Evolutionary conservation across 371 early-diverging fungal genomes (phyloP), one percentile per base, ranked within the genome.

Genomic region (Synchytrium microbalum): DNA sequence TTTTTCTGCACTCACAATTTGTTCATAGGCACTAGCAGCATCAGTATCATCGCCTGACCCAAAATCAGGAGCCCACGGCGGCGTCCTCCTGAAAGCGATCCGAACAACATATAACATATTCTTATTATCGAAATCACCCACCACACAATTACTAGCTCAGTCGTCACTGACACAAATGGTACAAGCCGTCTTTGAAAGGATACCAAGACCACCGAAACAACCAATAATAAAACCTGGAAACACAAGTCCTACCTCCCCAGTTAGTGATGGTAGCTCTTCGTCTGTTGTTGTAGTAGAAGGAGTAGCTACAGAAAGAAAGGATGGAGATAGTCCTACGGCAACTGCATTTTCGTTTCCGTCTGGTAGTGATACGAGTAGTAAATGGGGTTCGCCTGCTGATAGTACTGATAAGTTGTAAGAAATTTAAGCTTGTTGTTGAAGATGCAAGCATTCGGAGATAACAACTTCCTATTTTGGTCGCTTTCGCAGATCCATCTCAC

Each of bases 81-180:
- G 83, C 13, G 74, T 91, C 3, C 75, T 95, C 64, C 79, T 93
- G 56, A 83, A 88, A 32, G 89, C 92, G 5, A 84, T 95, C n/a
- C 72, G 92, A 59, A 53, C 77, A 1, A 74, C 77, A 1, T 82
- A 77, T 73, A 82, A 82, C 64, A 75, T 82, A 28, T 82, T 79
- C 62, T 61, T 82, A 51, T 61, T 76, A 26, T 86, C 91, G 3
- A 81, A 86, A 52, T 84, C 85, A 46, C 79, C 83, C 23, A 83
- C 81, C 51, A 91, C 88, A 54, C 93, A 93, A 75, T 89, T 85
- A 54, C 80, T 92, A 27, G 92, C 95, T 0, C 92, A 93, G 69
- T 88, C 88, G 2, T 87, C 93, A 0, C 72, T 96, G 59, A 86
- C 87, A 0, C 95, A 96, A 72, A 96, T 96, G 89, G 86, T 92